Percentiles rank a stretch among this genome's conserved stretches.
Conservation (phyloP, 768 basidiomycete species). For the Obba rivulosa region DNA sequence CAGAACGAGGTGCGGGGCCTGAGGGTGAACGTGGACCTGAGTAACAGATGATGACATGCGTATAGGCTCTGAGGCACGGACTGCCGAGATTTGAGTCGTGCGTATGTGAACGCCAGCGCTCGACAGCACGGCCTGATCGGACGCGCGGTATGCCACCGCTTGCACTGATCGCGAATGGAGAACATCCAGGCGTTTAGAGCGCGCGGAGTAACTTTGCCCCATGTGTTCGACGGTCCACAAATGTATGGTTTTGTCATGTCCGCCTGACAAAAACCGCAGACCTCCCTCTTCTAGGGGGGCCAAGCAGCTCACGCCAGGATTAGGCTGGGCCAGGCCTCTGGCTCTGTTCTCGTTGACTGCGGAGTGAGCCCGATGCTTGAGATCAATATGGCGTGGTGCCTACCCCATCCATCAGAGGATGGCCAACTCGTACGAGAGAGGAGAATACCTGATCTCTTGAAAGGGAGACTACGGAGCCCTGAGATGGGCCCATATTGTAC, state of each 20-base stretch:
- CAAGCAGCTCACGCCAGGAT: constrained; percentile 38
- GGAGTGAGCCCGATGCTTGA: constrained; percentile 16
- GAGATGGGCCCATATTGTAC: constrained; percentile 33
- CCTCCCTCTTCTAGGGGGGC: constrained; percentile 26
- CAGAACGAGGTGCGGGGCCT: constrained; percentile 33
- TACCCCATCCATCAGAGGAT: constrained; percentile 3
- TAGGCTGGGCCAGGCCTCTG: constrained; percentile 11
- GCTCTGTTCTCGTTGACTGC: constrained; percentile 23
- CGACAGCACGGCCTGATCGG: constrained; percentile 30
- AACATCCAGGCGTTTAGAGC: constrained; percentile 22
- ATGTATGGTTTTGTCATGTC: constrained; percentile 39
- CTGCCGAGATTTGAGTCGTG: constrained; percentile 34
- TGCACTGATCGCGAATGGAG: constrained; percentile 26
- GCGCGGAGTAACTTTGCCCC: constrained; percentile 14
- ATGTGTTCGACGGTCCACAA: constrained; percentile 31
- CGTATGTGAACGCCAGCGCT: constrained; percentile 31
- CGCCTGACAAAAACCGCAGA: constrained; percentile 43
- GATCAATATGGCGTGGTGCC: constrained; percentile 16
- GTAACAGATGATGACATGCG: constrained; percentile 32
- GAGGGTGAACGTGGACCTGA: constrained; percentile 43
- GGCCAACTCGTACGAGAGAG: not conserved
- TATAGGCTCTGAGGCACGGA: constrained; percentile 22
- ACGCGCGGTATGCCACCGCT: constrained; percentile 35
- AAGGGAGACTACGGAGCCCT: constrained; percentile 37
- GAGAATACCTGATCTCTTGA: constrained; percentile 19